Base-by-base conservation (phyloP, 1,284 basidiomycete species). In the Rhodotorula sp. region DNA sequence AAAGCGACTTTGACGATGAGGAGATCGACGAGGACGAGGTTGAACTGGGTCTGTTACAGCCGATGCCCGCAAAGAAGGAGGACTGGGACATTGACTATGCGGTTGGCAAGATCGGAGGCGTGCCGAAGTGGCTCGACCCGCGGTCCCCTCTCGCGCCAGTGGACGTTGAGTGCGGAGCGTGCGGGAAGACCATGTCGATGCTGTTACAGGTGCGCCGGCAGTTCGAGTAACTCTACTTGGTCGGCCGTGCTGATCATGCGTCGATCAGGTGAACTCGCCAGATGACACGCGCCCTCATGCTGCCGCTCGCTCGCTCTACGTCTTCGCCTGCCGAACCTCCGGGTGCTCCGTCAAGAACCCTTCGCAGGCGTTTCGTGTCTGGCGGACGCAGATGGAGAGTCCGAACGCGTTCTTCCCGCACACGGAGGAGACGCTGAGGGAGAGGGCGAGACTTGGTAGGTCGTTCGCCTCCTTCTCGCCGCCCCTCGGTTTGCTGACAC, bases 331-430 rank as follows among this genome's bases (percentile, higher is more conserved):
- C 53, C 64, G 66, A 3, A n/a, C 27, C 24, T 22, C 27, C 2
- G 49, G 51, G 0, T 74, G 73, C 32, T 36, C 58, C n/a, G 46
- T 63, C 27, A 49, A 48, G 36, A 59, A 51, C 29, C 19, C 57
- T 20, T 11, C 48, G n/a, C 47, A 53, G 24, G 30, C 66, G 7
- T 24, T 63, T 20, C 66, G 56, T 24, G 57, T 74, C 2, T 73
- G 66, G 64, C 53, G 73, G 20, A 64, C 65, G 4, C 73, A 74
- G 54, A 71, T 73, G 71, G 30, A 52, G 24, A 70, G 68, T 27
- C 73, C 73, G 34, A 74, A 74, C 60, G 64, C 51, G 4, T 74
- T 74, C 59, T 74, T 56, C 54, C 73, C 73, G 39, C 71, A 73
- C 51, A 70, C 71, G 9, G 62, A 61, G 29, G 66, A 67, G 55